A percentile compares a stretch with the other conserved stretches of the same genome.
Evolutionary conservation across 331 rosid genomes (phyloP).

Genomic region (Malus hybrid): DNA sequence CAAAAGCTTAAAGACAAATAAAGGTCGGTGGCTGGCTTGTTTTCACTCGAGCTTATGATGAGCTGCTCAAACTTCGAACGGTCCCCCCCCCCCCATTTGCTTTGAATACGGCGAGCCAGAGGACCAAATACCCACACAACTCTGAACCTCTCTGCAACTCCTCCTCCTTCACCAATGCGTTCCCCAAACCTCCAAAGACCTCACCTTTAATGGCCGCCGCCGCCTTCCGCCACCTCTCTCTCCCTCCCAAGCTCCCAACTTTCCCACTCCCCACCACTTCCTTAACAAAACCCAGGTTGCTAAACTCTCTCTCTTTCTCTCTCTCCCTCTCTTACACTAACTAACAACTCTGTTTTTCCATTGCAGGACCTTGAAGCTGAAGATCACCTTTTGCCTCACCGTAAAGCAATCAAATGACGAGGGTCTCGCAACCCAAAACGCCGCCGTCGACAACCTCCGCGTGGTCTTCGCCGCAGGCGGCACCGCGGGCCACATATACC

Average conservation of each 20-base stretch:
- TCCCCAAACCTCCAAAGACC: background rate
- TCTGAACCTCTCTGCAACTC: background rate
- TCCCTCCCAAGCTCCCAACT: constrained; percentile 15
- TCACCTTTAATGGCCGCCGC: constrained; percentile 35
- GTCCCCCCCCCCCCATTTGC: background rate
- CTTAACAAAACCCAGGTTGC: constrained; percentile 4
- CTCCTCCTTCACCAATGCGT: constrained; percentile 3
- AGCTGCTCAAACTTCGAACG: background rate
- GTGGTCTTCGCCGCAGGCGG: constrained; percentile 66
- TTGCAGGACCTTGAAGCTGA: constrained; percentile 26
- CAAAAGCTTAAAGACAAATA: background rate
- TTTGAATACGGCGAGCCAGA: background rate
- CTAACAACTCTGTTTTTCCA: background rate
- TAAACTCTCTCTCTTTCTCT: background rate
- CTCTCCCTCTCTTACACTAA: background rate
- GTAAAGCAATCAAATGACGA: constrained; percentile 21
- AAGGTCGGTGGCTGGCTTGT: background rate
- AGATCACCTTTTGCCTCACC: constrained; percentile 18
- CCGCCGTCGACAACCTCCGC: constrained; percentile 26
- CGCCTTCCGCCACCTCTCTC: constrained; percentile 3
- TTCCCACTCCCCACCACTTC: background rate
- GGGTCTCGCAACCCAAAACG: constrained; percentile 8
- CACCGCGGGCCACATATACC: constrained; percentile 68
- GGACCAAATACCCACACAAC: background rate
- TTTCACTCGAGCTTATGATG: background rate